Conservation (phyloP, 169 alveolate species). For the Plasmodium gaboni region DNA sequence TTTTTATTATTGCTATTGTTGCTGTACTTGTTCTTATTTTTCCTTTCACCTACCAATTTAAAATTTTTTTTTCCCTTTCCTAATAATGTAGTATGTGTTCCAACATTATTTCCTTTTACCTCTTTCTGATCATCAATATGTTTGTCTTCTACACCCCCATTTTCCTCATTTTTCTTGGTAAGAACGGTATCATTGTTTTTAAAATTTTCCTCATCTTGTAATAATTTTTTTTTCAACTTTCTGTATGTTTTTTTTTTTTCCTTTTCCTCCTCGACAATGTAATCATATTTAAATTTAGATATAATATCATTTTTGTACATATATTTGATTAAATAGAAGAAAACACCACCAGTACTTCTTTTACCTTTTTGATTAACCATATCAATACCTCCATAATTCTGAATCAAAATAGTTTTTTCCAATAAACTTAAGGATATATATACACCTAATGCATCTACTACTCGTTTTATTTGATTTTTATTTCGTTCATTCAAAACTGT, state of each 20-base stretch:
- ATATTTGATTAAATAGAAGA: conserved; percentile 88
- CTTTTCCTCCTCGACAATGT: conserved; percentile 88
- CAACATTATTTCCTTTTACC: conserved; percentile 1
- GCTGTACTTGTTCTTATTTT: not conserved
- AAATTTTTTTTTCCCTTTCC: not conserved
- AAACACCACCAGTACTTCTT: conserved; percentile 92
- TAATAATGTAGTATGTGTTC: not conserved
- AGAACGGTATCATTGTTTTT: not conserved
- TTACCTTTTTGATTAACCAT: conserved; percentile 89
- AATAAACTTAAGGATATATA: conserved; percentile 84
- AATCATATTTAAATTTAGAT: conserved; percentile 88
- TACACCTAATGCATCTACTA: conserved; percentile 86
- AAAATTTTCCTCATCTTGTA: conserved; percentile 72
- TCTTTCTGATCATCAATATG: not conserved
- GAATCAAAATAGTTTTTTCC: conserved; percentile 87
- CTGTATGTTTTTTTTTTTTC: conserved; percentile 87
- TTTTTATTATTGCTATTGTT: not conserved
- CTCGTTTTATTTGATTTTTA: conserved; percentile 85
- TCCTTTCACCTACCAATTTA: no score
- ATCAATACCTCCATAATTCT: conserved; percentile 90
- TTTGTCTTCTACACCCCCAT: conserved; percentile 5
- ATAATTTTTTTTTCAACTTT: conserved; percentile 64
- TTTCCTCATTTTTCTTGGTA: conserved; percentile 11
- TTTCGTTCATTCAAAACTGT: conserved; percentile 88
- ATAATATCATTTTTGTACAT: conserved; percentile 86